These are phyloP conservation scores for Amphirosellinia nigrospora DNA, from an alignment of 495 filamentous ascomycete genomes.

Conservation along the genomic window DNA sequence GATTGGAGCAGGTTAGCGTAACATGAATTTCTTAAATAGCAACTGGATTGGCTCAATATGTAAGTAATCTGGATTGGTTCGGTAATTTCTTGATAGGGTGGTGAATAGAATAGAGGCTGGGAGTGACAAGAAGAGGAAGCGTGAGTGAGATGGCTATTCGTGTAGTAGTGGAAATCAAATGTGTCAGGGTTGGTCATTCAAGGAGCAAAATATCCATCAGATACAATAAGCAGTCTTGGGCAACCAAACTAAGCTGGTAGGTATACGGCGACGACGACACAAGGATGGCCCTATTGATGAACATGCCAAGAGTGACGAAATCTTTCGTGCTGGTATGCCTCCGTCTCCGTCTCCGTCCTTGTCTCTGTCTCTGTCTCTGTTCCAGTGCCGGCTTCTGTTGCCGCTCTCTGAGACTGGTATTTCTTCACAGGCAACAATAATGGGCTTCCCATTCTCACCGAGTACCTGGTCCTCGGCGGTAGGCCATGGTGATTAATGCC, in stretches of 20 bases:
- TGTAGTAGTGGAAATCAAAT: not conserved
- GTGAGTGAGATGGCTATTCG: not conserved
- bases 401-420: not conserved
- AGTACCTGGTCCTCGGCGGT: not conserved
- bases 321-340: conserved; percentile 54
- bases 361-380: conserved; percentile 2
- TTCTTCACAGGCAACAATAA: conserved; percentile 21
- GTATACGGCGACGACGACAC: not conserved
- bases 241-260: not conserved
- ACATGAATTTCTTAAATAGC: conserved; percentile 4
- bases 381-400: not conserved
- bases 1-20: conserved; percentile 26
- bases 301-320: conserved; percentile 92
- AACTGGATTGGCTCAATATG: conserved; percentile 10
- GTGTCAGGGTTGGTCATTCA: not conserved
- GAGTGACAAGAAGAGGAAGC: not conserved
- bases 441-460: conserved; percentile 1
- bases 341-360: conserved; percentile 1
- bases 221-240: not conserved
- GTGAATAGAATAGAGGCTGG: conserved; percentile 4
- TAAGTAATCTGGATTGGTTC: not conserved
- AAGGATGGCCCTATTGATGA: conserved; percentile 71
- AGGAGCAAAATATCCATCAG: not conserved
- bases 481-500: conserved; percentile 26
- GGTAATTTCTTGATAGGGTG: not conserved